Base-by-base conservation (phyloP, 441 rosid species). In the Manihot esculenta region DNA sequence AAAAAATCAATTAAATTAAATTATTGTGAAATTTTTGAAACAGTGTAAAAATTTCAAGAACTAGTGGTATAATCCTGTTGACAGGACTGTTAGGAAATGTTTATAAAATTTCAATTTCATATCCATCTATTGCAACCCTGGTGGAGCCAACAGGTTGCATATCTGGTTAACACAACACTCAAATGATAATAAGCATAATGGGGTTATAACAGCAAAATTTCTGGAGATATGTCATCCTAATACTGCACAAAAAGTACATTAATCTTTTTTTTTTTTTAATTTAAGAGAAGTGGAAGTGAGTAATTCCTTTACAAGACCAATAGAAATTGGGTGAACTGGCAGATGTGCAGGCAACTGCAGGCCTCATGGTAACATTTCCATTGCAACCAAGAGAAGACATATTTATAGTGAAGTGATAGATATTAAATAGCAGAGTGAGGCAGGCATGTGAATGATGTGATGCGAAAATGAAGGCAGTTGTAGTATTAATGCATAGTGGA, bases 91-190 rank as follows among this genome's bases (percentile, higher is more conserved):
- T 26, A 62, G 56, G 74, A 78, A 61, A 15, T 47, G 60, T 63
- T 55, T 50, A 44, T 53, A 45, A 7, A 17, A 38, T 69, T 73
- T 79, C 50, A 75, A 75, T 79, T 77, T 72, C 33, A 70, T 54
- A 55, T 50, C 79, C 68, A 72, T 72, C 75, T 61, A 1, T 24
- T 38, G 65, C 57, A 26, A 26, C 17, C 21, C 67, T n/a, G 63
- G 81, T 76, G 83, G 86, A 77, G 65, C 82, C 83, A 53, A 21
- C 3, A 62, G 73, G 68, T 61, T 70, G 50, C 73, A 24, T 62
- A 74, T 72, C 64, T 54, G 63, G 73, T 44, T 8, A 75, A 35
- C 74, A 69, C 38, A 17, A 24, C 21, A 17, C 68, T 69, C 71
- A 54, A 44, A 75, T 30, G 21, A 18, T 38, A 21, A 26, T 26